These are phyloP conservation scores for Spergularia marina DNA, from an alignment of 148 eudicot species.

Conservation along the genomic window DNA sequence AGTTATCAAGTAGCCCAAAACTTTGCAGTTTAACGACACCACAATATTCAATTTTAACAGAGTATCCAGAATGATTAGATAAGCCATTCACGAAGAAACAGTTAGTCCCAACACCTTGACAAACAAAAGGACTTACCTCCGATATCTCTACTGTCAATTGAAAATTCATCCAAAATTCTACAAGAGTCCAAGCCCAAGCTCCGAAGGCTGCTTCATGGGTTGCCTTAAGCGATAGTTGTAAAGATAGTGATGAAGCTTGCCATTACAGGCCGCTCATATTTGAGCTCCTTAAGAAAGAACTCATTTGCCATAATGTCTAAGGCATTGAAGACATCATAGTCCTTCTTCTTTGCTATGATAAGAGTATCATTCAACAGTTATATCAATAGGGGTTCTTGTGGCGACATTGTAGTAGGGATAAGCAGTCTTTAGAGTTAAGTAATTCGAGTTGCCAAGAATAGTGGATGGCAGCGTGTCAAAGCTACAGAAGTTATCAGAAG, in stretches of 20 bases:
- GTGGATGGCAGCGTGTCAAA: slow-evolving; percentile 84
- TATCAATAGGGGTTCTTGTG: slow-evolving; percentile 70
- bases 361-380: slow-evolving; percentile 92
- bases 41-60: slow-evolving; percentile 9
- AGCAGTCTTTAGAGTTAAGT: slow-evolving; percentile 71
- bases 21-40: not conserved
- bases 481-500: slow-evolving; percentile 86
- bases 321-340: slow-evolving; percentile 85
- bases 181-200: slow-evolving; percentile 83
- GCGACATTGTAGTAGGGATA: slow-evolving; percentile 91
- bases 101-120: slow-evolving; percentile 20
- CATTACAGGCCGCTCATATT: slow-evolving; percentile 92
- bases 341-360: slow-evolving; percentile 66
- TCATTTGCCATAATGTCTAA: slow-evolving; percentile 90
- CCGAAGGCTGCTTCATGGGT: slow-evolving; percentile 68
- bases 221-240: slow-evolving; percentile 75
- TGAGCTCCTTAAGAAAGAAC: slow-evolving; percentile 72
- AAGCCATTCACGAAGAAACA: slow-evolving; percentile 14
- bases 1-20: slow-evolving; percentile 5
- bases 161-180: slow-evolving; percentile 32
- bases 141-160: slow-evolving; percentile 14
- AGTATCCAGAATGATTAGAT: slow-evolving; percentile 22
- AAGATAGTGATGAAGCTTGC: slow-evolving; percentile 89
- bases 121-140: slow-evolving; percentile 29
- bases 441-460: slow-evolving; percentile 65